These are phyloP conservation scores for Bruguiera gymnorhiza DNA, from an alignment of 345 rosid species.

Conservation along the genomic window DNA sequence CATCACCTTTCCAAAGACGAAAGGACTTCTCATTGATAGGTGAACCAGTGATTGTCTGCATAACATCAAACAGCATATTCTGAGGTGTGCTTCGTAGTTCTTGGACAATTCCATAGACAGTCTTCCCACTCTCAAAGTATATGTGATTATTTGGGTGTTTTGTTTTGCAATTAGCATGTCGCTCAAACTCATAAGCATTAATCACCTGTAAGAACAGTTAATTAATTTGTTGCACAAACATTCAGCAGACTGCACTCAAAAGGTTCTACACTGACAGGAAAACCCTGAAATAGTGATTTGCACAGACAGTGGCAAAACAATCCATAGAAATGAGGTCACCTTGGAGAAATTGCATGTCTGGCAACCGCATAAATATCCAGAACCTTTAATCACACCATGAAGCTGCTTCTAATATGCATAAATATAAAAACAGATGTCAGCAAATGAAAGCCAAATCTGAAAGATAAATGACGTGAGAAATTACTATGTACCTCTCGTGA, in stretches of 20 bases:
- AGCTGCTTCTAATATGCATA: conserved; percentile 49
- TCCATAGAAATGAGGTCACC: conserved; percentile 26
- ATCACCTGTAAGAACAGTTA: conserved; percentile 29
- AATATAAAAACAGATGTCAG: conserved; percentile 20
- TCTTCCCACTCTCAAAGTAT: conserved; percentile 59
- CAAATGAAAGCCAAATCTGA: conserved; percentile 4
- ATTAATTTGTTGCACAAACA: neutral
- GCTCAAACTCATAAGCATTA: conserved; percentile 60
- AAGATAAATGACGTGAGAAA: neutral
- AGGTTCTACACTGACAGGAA: no score
- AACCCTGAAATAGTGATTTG: no score
- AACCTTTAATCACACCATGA: conserved; percentile 46
- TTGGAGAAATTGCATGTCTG: conserved; percentile 50
- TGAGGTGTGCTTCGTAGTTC: conserved; percentile 59
- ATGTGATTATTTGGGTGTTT: conserved; percentile 57
- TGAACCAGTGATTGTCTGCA: conserved; percentile 53
- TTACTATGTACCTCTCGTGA: conserved; percentile 51
- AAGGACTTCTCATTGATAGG: conserved; percentile 54
- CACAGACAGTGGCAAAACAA: no score
- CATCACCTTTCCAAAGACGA: conserved; percentile 56
- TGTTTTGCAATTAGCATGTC: conserved; percentile 30
- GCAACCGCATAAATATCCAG: conserved; percentile 58
- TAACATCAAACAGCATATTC: conserved; percentile 50
- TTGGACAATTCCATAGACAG: conserved; percentile 55
- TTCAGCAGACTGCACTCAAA: conserved; percentile 1